Percentiles rank a stretch among this genome's conserved stretches.
These are phyloP conservation scores for Xylariaceae sp. DNA, from an alignment of 2,329 filamentous ascomycete species.

Conservation along the genomic window DNA sequence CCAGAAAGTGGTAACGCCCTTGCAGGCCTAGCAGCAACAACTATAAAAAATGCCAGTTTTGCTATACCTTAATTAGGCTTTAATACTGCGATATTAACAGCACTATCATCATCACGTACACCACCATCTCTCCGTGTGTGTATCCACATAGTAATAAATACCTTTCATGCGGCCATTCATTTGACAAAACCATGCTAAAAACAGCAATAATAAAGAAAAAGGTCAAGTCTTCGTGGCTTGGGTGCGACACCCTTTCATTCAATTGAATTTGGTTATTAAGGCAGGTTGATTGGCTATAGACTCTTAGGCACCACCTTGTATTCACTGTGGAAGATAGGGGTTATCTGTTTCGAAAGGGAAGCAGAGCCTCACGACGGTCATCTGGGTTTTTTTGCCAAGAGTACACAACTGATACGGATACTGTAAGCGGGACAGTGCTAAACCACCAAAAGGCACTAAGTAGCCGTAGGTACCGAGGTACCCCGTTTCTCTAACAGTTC, in stretches of 20 bases:
- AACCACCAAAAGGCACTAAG: not conserved
- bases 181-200: too few species aligned
- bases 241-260: too few species aligned
- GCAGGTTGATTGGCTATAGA: slow-evolving; percentile 26
- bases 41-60: not conserved
- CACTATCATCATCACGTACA: too few species aligned
- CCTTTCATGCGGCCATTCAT: too few species aligned
- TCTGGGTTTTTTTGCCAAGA: not conserved
- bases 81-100: not conserved
- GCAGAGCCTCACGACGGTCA: slow-evolving; percentile 29
- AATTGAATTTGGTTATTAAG: too few species aligned
- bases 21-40: slow-evolving; percentile 18
- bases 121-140: too few species aligned
- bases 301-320: too few species aligned
- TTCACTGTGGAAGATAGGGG: slow-evolving; percentile 35
- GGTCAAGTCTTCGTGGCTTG: too few species aligned
- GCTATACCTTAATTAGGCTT: not conserved
- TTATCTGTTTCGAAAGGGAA: slow-evolving; percentile 30
- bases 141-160: too few species aligned
- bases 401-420: slow-evolving; percentile 1
- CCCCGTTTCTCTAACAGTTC: too few species aligned
- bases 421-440: not conserved
- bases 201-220: too few species aligned
- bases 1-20: slow-evolving; percentile 28
- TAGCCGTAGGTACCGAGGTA: not conserved